Evolutionary conservation across 2,329 filamentous ascomycete species (phyloP), one percentile per base, ranked within the genome.

Genomic region (Fusarium scirpi): DNA sequence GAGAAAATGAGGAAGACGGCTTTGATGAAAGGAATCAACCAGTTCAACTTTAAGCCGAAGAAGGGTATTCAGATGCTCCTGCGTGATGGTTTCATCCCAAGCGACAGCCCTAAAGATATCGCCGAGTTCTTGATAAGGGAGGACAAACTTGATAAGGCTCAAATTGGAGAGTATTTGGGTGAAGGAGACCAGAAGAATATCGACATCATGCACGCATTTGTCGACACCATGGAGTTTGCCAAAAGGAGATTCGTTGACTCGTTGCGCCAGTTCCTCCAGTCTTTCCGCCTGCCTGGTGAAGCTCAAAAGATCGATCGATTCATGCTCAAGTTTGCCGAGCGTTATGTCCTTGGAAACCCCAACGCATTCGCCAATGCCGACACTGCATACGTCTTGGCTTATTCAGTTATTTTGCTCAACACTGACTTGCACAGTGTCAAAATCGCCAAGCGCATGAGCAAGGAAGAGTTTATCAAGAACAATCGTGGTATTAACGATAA

Each of bases 251-350:
- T 99, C 74, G 95, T 98, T 9, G 95, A 98, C 80, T 92, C 96
- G 16, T 83, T 99, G 27, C 90, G 96, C 40, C 91, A 94, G 62
- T 99, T 99, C 76, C 84, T 99, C 15, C 96, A 99, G 79, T 92
- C 94, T 29, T 99, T 99, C 84, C 92, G 96, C 68, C 84, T 99
- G 16, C 96, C 96, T 1, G 96, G 96, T 65, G 96, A 99, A 81
- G 94, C 94, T 0, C 96, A 99, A 78, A 99, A 99, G 84, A 99
- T 99, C 72, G 96, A 99, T 89, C 93, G 96, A 49, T 97, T 98
- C 82, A 98, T 99, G 96, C 84, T 99, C 72, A 99, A 99, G 80
- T 99, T 98, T 81, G 96, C 96, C 12, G 95, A 98, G 80, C 91
- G 95, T 65, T 99, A 99, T 79, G 92, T 97, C 54, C 92, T 91